A percentile compares a stretch with the other conserved stretches of the same genome.
Evolutionary conservation across 2,329 filamentous ascomycete genomes (phyloP).

Genomic region (Exophiala viscosa): DNA sequence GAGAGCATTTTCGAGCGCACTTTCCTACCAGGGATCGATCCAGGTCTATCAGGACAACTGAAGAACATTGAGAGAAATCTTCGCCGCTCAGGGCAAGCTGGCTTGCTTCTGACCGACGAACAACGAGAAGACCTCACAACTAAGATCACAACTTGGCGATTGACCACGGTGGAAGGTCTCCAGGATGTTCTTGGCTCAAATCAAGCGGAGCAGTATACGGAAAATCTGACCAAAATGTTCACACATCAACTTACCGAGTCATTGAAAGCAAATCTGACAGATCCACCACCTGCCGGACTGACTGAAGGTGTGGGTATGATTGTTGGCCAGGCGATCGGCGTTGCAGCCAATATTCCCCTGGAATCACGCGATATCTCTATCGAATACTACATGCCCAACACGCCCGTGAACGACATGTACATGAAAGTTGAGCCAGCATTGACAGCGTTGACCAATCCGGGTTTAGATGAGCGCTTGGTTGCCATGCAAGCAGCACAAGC

Average conservation of each 20-base stretch:
- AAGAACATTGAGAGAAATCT: slow-evolving; percentile 88
- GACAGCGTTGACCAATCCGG: slow-evolving; percentile 55
- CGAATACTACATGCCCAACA: slow-evolving; percentile 76
- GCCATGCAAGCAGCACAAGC: slow-evolving; percentile 18
- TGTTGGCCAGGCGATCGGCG: slow-evolving; percentile 80
- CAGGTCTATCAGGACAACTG: slow-evolving; percentile 68
- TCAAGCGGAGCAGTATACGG: slow-evolving; percentile 63
- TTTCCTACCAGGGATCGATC: slow-evolving; percentile 86
- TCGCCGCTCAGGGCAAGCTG: slow-evolving; percentile 46
- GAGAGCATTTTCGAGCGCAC: slow-evolving; percentile 87
- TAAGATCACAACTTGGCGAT: slow-evolving; percentile 88
- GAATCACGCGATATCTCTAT: slow-evolving; percentile 90
- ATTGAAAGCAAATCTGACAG: slow-evolving; percentile 69
- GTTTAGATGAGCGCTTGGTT: slow-evolving; percentile 26
- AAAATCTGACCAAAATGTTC: slow-evolving; percentile 65
- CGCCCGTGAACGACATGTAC: slow-evolving; percentile 63
- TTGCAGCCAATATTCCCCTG: slow-evolving; percentile 79
- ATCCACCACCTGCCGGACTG: slow-evolving; percentile 75
- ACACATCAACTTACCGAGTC: slow-evolving; percentile 65
- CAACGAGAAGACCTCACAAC: slow-evolving; percentile 79
- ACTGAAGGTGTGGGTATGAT: slow-evolving; percentile 89
- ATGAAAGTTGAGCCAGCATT: slow-evolving; percentile 79
- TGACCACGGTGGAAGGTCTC: slow-evolving; percentile 90
- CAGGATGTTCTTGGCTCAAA: slow-evolving; percentile 64
- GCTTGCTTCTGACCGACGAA: slow-evolving; percentile 23